Conservation (phyloP, 371 early-diverging fungal species). For the Cokeromyces recurvatus region DNA sequence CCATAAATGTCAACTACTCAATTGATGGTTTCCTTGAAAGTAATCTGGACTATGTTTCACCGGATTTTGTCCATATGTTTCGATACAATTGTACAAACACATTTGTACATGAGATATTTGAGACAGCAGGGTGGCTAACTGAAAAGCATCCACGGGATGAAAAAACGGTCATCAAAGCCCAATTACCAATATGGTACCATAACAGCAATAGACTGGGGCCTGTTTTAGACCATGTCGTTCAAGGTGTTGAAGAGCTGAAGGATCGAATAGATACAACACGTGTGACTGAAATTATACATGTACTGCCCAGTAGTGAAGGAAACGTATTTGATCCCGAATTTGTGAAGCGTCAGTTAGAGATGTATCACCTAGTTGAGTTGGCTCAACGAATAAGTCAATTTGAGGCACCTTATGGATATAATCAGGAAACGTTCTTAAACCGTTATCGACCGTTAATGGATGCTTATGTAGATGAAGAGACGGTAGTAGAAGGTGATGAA, state of each 20-base stretch:
- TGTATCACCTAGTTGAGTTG: constrained; percentile 32
- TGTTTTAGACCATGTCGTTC: constrained; percentile 18
- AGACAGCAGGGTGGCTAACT: constrained; percentile 26
- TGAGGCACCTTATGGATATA: constrained; percentile 30
- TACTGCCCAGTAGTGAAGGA: constrained; percentile 35
- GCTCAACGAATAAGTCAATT: constrained; percentile 23
- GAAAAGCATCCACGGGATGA: constrained; percentile 54
- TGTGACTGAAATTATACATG: constrained; percentile 64
- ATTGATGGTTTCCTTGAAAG: constrained; percentile 67
- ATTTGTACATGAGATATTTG: constrained; percentile 59
- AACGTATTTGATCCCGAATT: constrained; percentile 22
- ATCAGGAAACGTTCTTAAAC: constrained; percentile 47
- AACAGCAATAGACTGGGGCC: constrained; percentile 10
- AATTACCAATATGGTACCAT: constrained; percentile 33
- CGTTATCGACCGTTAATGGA: constrained; percentile 43
- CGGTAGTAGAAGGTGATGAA: background rate
- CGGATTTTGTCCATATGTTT: constrained; percentile 80
- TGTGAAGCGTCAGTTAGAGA: constrained; percentile 45
- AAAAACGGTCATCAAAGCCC: constrained; percentile 56
- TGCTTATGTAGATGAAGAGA: background rate
- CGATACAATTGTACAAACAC: constrained; percentile 60
- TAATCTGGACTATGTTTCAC: constrained; percentile 64
- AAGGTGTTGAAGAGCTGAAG: constrained; percentile 24
- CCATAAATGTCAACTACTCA: constrained; percentile 60
- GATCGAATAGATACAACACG: constrained; percentile 40